Evolutionary conservation across 179 eudicot genomes (phyloP).

Genomic region (Carnegiea gigantea): DNA sequence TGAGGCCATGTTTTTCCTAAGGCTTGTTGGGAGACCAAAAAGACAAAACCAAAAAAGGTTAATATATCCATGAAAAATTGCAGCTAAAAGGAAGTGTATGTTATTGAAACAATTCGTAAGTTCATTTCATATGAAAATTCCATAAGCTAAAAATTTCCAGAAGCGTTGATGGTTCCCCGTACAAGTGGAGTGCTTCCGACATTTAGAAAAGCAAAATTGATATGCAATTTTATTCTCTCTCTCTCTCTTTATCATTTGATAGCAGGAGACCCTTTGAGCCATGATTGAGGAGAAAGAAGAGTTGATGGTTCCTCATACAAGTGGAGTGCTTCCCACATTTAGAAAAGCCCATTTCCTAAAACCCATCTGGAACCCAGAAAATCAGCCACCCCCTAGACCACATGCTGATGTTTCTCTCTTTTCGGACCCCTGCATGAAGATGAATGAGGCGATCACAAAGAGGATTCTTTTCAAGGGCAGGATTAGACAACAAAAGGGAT

Average conservation of each 20-base stretch:
- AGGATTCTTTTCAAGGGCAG: slow-evolving; percentile 25
- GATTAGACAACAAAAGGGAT: slow-evolving; percentile 2
- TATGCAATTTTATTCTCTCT: too few species aligned
- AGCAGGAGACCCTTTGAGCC: background rate
- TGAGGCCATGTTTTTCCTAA: too few species aligned
- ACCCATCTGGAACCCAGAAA: slow-evolving; percentile 4
- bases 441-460: background rate
- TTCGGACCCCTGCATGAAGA: background rate
- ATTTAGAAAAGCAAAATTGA: too few species aligned
- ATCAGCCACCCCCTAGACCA: background rate
- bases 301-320: slow-evolving; percentile 3
- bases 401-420: background rate
- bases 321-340: slow-evolving; percentile 1
- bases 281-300: slow-evolving; percentile 17
- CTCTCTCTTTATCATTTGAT: background rate
- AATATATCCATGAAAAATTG: too few species aligned
- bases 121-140: too few species aligned
- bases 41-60: too few species aligned
- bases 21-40: too few species aligned
- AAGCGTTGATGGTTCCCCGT: too few species aligned
- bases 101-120: too few species aligned
- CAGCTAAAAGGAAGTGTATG: too few species aligned
- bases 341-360: slow-evolving; percentile 23
- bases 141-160: too few species aligned
- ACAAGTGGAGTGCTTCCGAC: too few species aligned